phyloP scores from a whole-genome alignment of 1,284 basidiomycete species.

The Boletellus deceptivus region DNA sequence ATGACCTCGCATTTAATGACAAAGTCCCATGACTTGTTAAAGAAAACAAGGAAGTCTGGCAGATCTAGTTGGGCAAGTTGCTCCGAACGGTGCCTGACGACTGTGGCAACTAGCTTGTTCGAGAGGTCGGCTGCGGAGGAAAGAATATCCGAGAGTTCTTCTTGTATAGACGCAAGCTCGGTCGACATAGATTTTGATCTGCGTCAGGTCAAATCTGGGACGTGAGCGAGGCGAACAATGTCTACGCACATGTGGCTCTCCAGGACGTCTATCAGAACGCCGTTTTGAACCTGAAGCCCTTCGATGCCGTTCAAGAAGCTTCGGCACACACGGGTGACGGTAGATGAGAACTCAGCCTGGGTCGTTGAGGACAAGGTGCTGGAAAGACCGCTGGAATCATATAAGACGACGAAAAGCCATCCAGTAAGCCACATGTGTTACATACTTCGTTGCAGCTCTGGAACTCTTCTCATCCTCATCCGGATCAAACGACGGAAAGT shows the following conservation, averaged over 20 bases:
- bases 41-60: slow-evolving; percentile 76
- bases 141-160: slow-evolving; percentile 71
- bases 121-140: slow-evolving; percentile 81
- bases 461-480: slow-evolving; percentile 48
- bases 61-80: slow-evolving; percentile 75
- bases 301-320: slow-evolving; percentile 71
- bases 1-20: slow-evolving; percentile 85
- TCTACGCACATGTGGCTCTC: slow-evolving; percentile 45
- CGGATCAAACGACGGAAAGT: slow-evolving; percentile 56
- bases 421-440: slow-evolving; percentile 3
- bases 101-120: slow-evolving; percentile 77
- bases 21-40: slow-evolving; percentile 86
- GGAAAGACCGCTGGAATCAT: slow-evolving; percentile 44
- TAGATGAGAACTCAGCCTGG: slow-evolving; percentile 66
- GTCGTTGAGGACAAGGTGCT: slow-evolving; percentile 65
- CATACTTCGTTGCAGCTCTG: slow-evolving; percentile 38
- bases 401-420: slow-evolving; percentile 10
- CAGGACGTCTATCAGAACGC: slow-evolving; percentile 61
- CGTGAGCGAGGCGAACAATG: neutral
- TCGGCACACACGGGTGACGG: slow-evolving; percentile 64
- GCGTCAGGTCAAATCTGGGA: slow-evolving; percentile 9
- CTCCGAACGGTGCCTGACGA: slow-evolving; percentile 75
- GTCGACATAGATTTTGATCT: slow-evolving; percentile 37
- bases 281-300: slow-evolving; percentile 66
- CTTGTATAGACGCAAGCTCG: slow-evolving; percentile 48